phyloP scores from a whole-genome alignment of 1,139 yeast genomes.

The Arxiozyma telluris region DNA sequence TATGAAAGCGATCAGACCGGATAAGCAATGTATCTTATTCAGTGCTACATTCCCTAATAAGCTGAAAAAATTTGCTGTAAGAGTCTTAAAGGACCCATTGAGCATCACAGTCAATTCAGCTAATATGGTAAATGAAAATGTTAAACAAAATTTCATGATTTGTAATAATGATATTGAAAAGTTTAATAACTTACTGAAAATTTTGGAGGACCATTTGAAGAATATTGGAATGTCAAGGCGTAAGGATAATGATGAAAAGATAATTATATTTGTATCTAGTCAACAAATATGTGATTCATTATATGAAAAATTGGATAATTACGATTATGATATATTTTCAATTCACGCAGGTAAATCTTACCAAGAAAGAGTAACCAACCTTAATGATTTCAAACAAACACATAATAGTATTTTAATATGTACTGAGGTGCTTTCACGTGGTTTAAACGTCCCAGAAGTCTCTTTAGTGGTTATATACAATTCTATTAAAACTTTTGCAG shows the following conservation, averaged over 20 bases:
- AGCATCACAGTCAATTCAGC: conserved; percentile 78
- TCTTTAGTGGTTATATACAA: conserved; percentile 78
- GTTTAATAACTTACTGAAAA: conserved; percentile 44
- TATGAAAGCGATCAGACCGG: conserved; percentile 70
- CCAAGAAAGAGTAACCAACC: conserved; percentile 67
- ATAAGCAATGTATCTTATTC: conserved; percentile 83
- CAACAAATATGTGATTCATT: conserved; percentile 75
- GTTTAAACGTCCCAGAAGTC: conserved; percentile 79
- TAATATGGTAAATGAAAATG: conserved; percentile 76
- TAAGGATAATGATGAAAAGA: conserved; percentile 38
- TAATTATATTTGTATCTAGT: conserved; percentile 77
- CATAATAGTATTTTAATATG: conserved; percentile 56
- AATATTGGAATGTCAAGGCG: conserved; percentile 26
- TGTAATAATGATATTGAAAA: conserved; percentile 44
- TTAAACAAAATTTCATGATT: conserved; percentile 61
- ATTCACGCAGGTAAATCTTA: conserved; percentile 95
- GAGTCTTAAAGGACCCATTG: conserved; percentile 52
- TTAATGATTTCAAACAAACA: conserved; percentile 63
- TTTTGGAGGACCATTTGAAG: conserved; percentile 31
- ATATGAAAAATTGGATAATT: conserved; percentile 44
- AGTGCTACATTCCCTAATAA: conserved; percentile 89
- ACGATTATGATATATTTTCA: conserved; percentile 53
- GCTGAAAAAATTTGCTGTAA: conserved; percentile 66
- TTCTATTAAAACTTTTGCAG: conserved; percentile 88
- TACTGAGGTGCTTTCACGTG: conserved; percentile 92